Base-by-base conservation (phyloP, 306 rosid genomes). In the Vachellia collinsii region DNA sequence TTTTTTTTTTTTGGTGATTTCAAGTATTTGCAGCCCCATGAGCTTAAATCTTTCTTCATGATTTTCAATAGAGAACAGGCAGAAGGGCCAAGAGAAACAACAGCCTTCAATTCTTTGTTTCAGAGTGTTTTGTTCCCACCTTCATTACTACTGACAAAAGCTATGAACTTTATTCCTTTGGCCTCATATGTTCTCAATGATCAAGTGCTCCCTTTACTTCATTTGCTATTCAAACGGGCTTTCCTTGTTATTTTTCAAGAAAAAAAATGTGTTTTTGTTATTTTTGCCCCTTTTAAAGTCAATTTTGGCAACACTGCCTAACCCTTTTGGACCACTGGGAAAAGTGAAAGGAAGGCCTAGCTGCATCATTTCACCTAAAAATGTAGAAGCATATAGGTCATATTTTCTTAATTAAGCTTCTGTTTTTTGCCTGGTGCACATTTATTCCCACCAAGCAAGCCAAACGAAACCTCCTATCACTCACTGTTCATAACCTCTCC, bases 161-260 rank as follows among this genome's bases (percentile, higher is more conserved):
- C 54, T 13, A 39, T 39, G 4, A 71, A 68, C 92, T 90, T 89
- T 91, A 89, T 90, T 91, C 99, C 91, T 43, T 88, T 86, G 88
- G 95, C 93, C 87, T 82, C 89, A 69, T 88, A 69, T 88, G 85
- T 90, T 84, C 86, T 79, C 80, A 68, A 67, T 81, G 82, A 82
- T 85, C 74, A 79, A 83, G 79, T 73, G 43, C 81, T 74, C 75
- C 81, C 85, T 72, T 89, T 85, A 77, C 89, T 85, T 80, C 85
- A 77, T 56, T 83, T 84, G n/a, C 86, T 4, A 62, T 62, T 34
- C 41, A 29, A 87, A 56, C 76, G 69, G 54, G 79, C 46, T 79
- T 76, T 51, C 70, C 46, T 64, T 44, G 73, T 72, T 43, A 11
- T 75, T 75, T 65, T 75, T 71, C 53, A 71, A 54, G 29, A 51